Evolutionary conservation across 352 stramenopile species (phyloP).

Genomic region (Globisporangium takayamanum): DNA sequence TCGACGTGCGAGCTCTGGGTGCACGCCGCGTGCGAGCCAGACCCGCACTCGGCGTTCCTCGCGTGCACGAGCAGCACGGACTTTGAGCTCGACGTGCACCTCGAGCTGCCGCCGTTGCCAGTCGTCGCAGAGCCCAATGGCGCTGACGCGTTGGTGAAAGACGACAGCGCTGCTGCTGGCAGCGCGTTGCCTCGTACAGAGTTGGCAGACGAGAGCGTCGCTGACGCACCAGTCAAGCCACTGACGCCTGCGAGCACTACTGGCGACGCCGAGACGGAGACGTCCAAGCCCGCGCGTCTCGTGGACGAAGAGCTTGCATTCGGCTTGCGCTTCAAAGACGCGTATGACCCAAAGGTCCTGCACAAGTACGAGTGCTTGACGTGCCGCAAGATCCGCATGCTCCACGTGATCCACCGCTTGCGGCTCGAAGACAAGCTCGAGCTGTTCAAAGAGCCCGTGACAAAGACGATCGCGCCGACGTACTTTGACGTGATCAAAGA

Average conservation of each 20-base stretch:
- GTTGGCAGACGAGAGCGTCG: background rate
- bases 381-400: slow-evolving; percentile 70
- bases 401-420: slow-evolving; percentile 59
- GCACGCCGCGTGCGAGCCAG: slow-evolving; percentile 71
- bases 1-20: slow-evolving; percentile 77
- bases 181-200: too few relatives aligned
- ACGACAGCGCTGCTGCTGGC: too few relatives aligned
- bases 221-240: background rate
- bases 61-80: slow-evolving; percentile 19
- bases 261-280: slow-evolving; percentile 2
- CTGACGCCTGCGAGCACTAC: background rate
- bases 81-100: slow-evolving; percentile 49
- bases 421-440: slow-evolving; percentile 75
- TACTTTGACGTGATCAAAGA: slow-evolving; percentile 91
- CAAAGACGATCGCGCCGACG: slow-evolving; percentile 87
- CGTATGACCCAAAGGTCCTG: slow-evolving; percentile 61
- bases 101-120: slow-evolving; percentile 20
- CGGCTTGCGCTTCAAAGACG: slow-evolving; percentile 45
- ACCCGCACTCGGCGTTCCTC: slow-evolving; percentile 56
- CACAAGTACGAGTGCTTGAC: slow-evolving; percentile 84
- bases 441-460: slow-evolving; percentile 93
- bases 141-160: background rate
- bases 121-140: background rate
- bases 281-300: slow-evolving; percentile 39
- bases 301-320: slow-evolving; percentile 62